Conservation (phyloP, 116 monocot species). For the Iris pallida region DNA sequence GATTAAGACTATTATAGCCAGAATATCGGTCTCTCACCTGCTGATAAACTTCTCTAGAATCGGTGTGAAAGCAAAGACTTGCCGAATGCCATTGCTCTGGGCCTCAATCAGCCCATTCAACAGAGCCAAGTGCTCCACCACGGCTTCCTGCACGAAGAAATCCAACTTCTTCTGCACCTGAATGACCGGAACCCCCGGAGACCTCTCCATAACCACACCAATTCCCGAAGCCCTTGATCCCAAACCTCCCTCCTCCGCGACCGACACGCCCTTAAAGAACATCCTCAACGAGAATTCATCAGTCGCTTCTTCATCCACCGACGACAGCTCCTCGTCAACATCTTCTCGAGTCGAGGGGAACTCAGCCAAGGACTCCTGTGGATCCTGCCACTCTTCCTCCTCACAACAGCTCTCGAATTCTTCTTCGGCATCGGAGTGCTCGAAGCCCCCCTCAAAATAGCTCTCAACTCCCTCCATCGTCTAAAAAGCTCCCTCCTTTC, state of each 20-base stretch:
- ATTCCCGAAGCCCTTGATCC: slow-evolving; percentile 62
- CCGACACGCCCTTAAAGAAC: slow-evolving; percentile 86
- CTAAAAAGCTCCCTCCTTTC: background rate
- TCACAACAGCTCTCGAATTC: slow-evolving; percentile 80
- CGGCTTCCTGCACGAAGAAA: slow-evolving; percentile 60
- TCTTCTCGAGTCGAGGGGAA: too few relatives aligned
- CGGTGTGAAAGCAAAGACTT: slow-evolving; percentile 80
- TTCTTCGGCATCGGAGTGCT: slow-evolving; percentile 31
- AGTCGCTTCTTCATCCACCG: slow-evolving; percentile 24
- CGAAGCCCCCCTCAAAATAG: slow-evolving; percentile 12
- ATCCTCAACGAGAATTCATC: slow-evolving; percentile 69
- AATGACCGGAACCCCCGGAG: slow-evolving; percentile 37
- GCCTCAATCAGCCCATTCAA: slow-evolving; percentile 89
- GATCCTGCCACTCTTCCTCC: slow-evolving; percentile 79
- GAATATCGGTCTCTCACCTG: slow-evolving; percentile 37
- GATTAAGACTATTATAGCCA: too few relatives aligned
- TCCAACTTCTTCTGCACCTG: slow-evolving; percentile 89
- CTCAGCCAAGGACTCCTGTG: too few relatives aligned
- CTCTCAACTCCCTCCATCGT: slow-evolving; percentile 27
- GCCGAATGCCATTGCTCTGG: slow-evolving; percentile 33
- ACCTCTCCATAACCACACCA: slow-evolving; percentile 70
- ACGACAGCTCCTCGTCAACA: background rate
- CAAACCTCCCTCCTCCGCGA: slow-evolving; percentile 15
- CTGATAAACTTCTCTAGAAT: slow-evolving; percentile 57
- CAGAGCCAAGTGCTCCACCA: slow-evolving; percentile 78